Evolutionary conservation across 2,329 filamentous ascomycete genomes (phyloP), one percentile per base, ranked within the genome.

Genomic region (Microsporum canis): DNA sequence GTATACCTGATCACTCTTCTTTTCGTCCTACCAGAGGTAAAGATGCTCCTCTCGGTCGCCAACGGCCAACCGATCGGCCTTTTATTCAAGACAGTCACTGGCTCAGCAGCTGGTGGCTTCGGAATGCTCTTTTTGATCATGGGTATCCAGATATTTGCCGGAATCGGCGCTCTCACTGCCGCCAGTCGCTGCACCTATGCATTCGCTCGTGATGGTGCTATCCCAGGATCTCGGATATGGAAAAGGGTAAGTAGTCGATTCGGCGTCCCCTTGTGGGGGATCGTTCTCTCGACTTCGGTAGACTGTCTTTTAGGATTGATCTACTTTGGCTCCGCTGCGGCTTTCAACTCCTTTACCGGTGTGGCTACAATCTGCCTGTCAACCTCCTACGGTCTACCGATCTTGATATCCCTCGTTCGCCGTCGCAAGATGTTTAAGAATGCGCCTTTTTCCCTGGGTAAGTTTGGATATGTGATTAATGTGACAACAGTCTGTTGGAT

Each of bases 291-390:
- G 0, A 85, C 87, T 0, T 69, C 79, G 0, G 82, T 91, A 49
- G 84, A 88, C 71, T 87, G 84, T 66, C 75, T 91, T 8, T 79
- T 91, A 0, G 88, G 88, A 0, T 79, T 88, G 65, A 90, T 91
- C 72, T 91, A 89, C 75, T 89, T 91, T 65, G 88, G 88, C 7
- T 88, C 85, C 1, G 82, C 83, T 0, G 86, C 87, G 0, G 88
- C 88, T 0, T 91, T 91, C 76, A 88, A 87, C 77, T 86, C 84
- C 7, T 91, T 91, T 72, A 91, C 88, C 0, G 87, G 88, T 33
- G 87, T 90, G 0, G 88, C 88, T 0, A 91, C 88, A 3, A 90
- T 91, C 70, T 90, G 87, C 65, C 80, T 91, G 0, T 87, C 84
- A 0, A 84, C 85, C 3, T 89, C 86, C 0, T 91, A 91, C 71